A percentile compares a stretch with the other conserved stretches of the same genome.
Evolutionary conservation across 371 early-diverging fungal species (phyloP).

Genomic region (Choanephora cucurbitarum): DNA sequence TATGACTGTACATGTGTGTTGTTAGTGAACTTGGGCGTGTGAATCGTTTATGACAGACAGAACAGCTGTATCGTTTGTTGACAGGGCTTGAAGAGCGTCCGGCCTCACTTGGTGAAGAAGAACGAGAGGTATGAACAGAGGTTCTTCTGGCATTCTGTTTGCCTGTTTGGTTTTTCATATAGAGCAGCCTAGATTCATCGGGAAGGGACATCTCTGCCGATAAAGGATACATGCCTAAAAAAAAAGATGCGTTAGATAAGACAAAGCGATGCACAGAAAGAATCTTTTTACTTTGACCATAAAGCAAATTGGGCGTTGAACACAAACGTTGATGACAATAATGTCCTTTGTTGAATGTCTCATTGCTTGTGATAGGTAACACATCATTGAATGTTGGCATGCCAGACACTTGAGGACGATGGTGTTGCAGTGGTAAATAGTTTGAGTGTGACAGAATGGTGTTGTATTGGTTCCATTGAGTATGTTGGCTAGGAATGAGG

Average conservation of each 20-base stretch:
- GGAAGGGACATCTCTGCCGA: too few relatives aligned
- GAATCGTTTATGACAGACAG: conserved; percentile 34
- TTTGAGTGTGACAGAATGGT: too few relatives aligned
- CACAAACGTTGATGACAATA: not conserved
- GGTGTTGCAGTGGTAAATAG: not conserved
- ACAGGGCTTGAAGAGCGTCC: not conserved
- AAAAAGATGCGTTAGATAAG: too few relatives aligned
- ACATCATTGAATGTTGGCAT: not conserved
- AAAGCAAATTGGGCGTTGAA: not conserved
- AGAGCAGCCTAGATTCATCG: not conserved
- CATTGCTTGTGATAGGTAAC: not conserved
- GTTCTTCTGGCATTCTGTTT: not conserved
- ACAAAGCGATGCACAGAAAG: too few relatives aligned
- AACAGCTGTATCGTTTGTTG: conserved; percentile 24
- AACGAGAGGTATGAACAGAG: not conserved
- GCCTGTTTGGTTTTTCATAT: not conserved
- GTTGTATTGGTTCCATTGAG: too few relatives aligned
- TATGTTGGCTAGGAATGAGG: not conserved
- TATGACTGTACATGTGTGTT: conserved; percentile 41
- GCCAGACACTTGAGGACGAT: not conserved
- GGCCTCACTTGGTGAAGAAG: not conserved
- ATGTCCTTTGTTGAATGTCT: not conserved
- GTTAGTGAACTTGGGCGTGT: conserved; percentile 39
- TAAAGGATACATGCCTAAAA: not conserved
- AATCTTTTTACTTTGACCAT: not conserved